Evolutionary conservation across 2,329 filamentous ascomycete species (phyloP).

Genomic region (Aspergillus calidoustus): DNA sequence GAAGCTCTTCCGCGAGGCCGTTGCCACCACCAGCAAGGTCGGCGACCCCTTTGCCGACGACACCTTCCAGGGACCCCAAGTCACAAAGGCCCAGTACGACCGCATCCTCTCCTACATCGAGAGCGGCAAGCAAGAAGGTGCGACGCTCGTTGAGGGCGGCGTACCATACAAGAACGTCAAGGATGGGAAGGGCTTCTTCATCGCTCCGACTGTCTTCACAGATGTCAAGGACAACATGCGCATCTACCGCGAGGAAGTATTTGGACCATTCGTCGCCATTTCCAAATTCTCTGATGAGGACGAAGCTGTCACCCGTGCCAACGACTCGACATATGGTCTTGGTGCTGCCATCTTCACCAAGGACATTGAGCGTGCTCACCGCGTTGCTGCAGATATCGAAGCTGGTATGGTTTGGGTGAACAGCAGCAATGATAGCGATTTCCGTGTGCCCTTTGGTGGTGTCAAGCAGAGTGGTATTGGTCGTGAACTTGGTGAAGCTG

Average conservation of each 20-base stretch:
- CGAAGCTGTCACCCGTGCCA: conserved; percentile 61
- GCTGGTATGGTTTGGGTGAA: conserved; percentile 75
- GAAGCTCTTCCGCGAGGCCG: conserved; percentile 37
- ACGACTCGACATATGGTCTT: conserved; percentile 54
- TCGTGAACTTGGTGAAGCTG: conserved; percentile 64
- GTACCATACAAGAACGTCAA: conserved; percentile 59
- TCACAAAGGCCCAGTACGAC: conserved; percentile 43
- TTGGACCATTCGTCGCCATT: conserved; percentile 66
- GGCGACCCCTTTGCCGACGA: conserved; percentile 42
- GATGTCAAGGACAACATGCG: conserved; percentile 62
- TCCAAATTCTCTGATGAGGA: conserved; percentile 63
- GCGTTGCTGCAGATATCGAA: conserved; percentile 61
- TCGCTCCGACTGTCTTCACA: conserved; percentile 63
- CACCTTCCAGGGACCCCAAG: conserved; percentile 43
- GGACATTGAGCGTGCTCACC: conserved; percentile 66
- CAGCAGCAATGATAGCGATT: conserved; percentile 55
- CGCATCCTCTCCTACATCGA: conserved; percentile 72
- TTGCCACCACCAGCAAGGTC: conserved; percentile 40
- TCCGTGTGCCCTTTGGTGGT: conserved; percentile 63
- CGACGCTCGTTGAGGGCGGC: conserved; percentile 68
- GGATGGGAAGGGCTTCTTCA: conserved; percentile 67
- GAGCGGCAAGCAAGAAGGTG: conserved; percentile 71
- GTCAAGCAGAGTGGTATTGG: conserved; percentile 68
- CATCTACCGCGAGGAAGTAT: conserved; percentile 66
- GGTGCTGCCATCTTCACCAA: conserved; percentile 47